Evolutionary conservation across 2,329 filamentous ascomycete genomes (phyloP).

Genomic region (Aspergillus chevalieri): DNA sequence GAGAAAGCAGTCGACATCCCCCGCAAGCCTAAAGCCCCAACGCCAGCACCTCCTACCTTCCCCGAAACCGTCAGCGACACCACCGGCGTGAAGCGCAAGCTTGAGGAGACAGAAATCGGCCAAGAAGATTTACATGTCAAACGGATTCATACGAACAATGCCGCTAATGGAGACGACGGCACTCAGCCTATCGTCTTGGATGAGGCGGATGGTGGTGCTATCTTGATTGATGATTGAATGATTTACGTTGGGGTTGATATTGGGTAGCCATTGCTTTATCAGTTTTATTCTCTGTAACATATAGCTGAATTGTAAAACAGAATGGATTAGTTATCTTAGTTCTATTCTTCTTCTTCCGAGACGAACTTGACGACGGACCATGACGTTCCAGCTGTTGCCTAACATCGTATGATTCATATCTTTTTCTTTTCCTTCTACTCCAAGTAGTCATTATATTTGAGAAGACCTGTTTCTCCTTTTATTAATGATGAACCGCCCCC

Average conservation of each 20-base stretch:
- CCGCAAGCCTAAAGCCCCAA: slow-evolving; percentile 37
- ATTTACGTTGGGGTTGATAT: background rate
- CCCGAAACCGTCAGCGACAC: slow-evolving; percentile 8
- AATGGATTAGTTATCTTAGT: too few species aligned
- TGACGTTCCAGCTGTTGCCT: too few species aligned
- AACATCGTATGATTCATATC: too few species aligned
- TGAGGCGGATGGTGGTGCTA: slow-evolving; percentile 52
- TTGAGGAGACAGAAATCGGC: slow-evolving; percentile 34
- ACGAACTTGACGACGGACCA: too few species aligned
- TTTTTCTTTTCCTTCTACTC: too few species aligned
- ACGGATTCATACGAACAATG: slow-evolving; percentile 27
- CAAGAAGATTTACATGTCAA: slow-evolving; percentile 39
- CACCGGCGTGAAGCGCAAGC: slow-evolving; percentile 31
- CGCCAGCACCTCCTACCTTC: slow-evolving; percentile 25
- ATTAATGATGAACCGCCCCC: too few species aligned
- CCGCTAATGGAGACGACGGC: slow-evolving; percentile 36
- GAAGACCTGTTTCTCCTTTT: too few species aligned
- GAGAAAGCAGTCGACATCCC: slow-evolving; percentile 42
- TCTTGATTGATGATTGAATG: slow-evolving; percentile 58
- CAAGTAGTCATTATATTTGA: too few species aligned
- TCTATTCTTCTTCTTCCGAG: too few species aligned
- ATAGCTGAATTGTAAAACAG: background rate
- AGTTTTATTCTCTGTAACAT: background rate
- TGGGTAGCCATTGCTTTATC: background rate
- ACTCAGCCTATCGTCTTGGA: slow-evolving; percentile 42